These are phyloP conservation scores for Lachnellula occidentalis DNA, from an alignment of 2,329 filamentous ascomycete genomes.

Conservation along the genomic window DNA sequence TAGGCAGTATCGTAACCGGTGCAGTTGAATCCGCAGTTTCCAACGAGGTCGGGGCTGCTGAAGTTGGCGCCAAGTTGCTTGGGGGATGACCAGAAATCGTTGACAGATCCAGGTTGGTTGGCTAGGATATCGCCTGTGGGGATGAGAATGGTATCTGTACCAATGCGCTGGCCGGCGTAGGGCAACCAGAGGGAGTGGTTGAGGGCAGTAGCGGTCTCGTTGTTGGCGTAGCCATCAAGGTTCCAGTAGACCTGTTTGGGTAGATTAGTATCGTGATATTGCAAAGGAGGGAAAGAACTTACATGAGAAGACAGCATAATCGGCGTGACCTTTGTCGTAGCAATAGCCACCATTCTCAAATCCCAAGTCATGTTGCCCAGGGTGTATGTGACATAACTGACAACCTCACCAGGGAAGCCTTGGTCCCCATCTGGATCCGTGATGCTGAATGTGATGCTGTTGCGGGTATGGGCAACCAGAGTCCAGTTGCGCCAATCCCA, in stretches of 20 bases:
- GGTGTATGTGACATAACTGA: conserved; percentile 70
- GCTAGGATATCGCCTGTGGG: conserved; percentile 71
- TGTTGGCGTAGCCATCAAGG: conserved; percentile 72
- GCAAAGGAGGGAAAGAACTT: conserved; percentile 5
- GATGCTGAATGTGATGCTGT: conserved; percentile 70
- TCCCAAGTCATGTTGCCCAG: conserved; percentile 63
- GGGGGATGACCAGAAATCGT: conserved; percentile 76
- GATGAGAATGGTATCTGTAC: conserved; percentile 64
- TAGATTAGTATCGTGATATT: neutral
- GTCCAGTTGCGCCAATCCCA: conserved; percentile 79
- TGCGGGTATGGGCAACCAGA: conserved; percentile 57
- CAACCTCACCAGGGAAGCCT: conserved; percentile 74
- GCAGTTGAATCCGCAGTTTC: conserved; percentile 77
- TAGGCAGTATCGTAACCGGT: conserved; percentile 76
- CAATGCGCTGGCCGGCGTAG: conserved; percentile 65
- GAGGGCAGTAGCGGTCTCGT: conserved; percentile 56
- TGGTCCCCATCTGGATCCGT: conserved; percentile 67
- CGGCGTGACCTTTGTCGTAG: conserved; percentile 70
- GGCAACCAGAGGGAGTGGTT: conserved; percentile 72
- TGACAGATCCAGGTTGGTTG: conserved; percentile 61
- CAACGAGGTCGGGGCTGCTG: conserved; percentile 52
- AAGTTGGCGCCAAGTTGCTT: conserved; percentile 75
- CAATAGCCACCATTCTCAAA: conserved; percentile 64
- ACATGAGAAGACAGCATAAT: conserved; percentile 70
- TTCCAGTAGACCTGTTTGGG: conserved; percentile 71